phyloP scores from a whole-genome alignment of 768 basidiomycete genomes.

The Gymnopilus dilepis region DNA sequence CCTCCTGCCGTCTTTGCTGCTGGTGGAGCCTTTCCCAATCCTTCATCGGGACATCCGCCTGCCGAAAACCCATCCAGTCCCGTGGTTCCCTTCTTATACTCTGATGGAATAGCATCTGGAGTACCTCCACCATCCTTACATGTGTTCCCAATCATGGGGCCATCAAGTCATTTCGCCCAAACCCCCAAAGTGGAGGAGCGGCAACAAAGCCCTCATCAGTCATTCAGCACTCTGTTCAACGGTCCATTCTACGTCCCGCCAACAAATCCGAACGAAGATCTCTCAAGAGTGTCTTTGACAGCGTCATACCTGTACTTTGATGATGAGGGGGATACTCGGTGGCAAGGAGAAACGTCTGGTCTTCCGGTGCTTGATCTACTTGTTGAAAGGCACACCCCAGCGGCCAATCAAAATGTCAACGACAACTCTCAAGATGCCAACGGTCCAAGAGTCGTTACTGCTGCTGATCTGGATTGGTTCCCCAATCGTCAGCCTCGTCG shows the following conservation, averaged over 20 bases:
- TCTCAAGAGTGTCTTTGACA: constrained; percentile 66
- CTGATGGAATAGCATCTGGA: constrained; percentile 50
- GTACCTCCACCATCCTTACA: constrained; percentile 82
- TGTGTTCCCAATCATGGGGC: constrained; percentile 79
- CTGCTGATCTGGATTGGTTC: constrained; percentile 70
- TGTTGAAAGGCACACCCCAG: constrained; percentile 66
- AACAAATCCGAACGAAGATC: constrained; percentile 56
- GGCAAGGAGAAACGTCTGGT: constrained; percentile 94
- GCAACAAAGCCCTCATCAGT: constrained; percentile 48
- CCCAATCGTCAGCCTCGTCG: constrained; percentile 78
- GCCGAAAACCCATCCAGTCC: constrained; percentile 36
- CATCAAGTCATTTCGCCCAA: constrained; percentile 75
- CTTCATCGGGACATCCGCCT: constrained; percentile 34
- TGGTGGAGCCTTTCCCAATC: constrained; percentile 44
- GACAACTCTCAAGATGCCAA: constrained; percentile 32
- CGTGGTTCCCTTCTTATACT: constrained; percentile 47
- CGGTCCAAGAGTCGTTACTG: constrained; percentile 35
- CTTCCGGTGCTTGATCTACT: constrained; percentile 86
- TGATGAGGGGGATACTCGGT: constrained; percentile 85
- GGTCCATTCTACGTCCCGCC: constrained; percentile 34
- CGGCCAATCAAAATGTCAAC: constrained; percentile 32
- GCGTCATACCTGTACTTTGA: constrained; percentile 88
- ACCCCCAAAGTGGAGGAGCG: constrained; percentile 49
- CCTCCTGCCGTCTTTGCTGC: constrained; percentile 81
- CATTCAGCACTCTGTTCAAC: constrained; percentile 47